Conservation (phyloP, 1,139 yeast genomes). For the Pichia sp. region DNA sequence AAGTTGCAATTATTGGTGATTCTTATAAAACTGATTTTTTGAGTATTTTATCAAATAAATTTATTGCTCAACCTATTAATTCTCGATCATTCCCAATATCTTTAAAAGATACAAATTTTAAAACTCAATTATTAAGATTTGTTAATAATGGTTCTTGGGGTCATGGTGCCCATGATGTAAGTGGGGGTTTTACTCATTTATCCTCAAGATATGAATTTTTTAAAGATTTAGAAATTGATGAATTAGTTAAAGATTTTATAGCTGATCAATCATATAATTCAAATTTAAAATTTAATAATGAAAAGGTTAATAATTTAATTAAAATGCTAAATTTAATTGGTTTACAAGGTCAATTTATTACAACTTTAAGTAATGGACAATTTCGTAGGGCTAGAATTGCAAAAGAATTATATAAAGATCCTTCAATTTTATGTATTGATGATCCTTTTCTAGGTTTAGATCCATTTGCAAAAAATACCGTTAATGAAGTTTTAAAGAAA, state of each 20-base stretch:
- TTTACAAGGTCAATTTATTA: constrained; percentile 67
- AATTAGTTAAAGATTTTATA: constrained; percentile 61
- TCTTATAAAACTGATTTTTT: constrained; percentile 39
- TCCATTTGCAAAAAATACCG: constrained; percentile 58
- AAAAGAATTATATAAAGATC: constrained; percentile 56
- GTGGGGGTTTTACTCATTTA: constrained; percentile 49
- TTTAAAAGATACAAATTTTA: constrained; percentile 32
- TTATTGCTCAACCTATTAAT: constrained; percentile 46
- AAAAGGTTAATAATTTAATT: constrained; percentile 22
- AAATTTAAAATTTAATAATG: constrained; percentile 27
- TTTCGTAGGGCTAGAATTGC: constrained; percentile 87
- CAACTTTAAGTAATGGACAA: constrained; percentile 90
- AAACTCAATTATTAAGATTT: constrained; percentile 55
- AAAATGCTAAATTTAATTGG: constrained; percentile 47
- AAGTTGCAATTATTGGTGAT: constrained; percentile 48
- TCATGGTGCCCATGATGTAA: constrained; percentile 29
- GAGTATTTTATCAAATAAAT: constrained; percentile 39
- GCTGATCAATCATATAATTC: constrained; percentile 45
- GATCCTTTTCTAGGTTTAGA: constrained; percentile 93
- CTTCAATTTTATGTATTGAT: constrained; percentile 66
- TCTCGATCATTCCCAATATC: constrained; percentile 51
- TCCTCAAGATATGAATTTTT: constrained; percentile 86
- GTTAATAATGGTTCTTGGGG: constrained; percentile 43
- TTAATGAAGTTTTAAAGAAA: constrained; percentile 44
- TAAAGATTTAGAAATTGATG: constrained; percentile 72